Base-by-base conservation (phyloP, 1,139 yeast genomes). In the Yamadazyma buinensis region DNA sequence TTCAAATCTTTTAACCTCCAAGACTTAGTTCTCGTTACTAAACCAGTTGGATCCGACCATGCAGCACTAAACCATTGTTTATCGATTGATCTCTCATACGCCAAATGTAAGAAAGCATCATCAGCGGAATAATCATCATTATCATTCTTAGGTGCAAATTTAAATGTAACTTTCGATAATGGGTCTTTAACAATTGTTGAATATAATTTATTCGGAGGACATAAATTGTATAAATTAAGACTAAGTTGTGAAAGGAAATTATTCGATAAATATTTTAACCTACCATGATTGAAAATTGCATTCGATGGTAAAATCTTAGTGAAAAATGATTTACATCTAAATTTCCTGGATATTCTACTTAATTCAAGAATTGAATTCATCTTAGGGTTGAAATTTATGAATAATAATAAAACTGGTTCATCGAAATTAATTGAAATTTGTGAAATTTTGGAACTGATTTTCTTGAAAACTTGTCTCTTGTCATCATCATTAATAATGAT, bases 31-130 rank as follows among this genome's bases (percentile, higher is more conserved):
- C 69, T 69, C 7, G 81, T 75, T 7, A 77, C 69, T 8, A 67
- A 66, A 0, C 96, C 96, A 49, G 74, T 71, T 33, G 92, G 92
- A 51, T 90, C 96, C 0, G 95, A 72, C 95, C 97, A 87, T 0
- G 95, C 83, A 0, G 87, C 95, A 19, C 82, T 77, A 32, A 87
- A 68, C 96, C 97, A 90, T 38, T 75, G 77, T 42, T 77, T 80
- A 52, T 90, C 96, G 5, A 75, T 67, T 0, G 95, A 84, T 35
- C 95, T 57, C 24, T 88, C 87, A 49, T 88, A 92, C 0, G 95
- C 90, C 20, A 92, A 67, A 53, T 90, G 97, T 26, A 92, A 64
- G 45, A 80, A 84, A 1, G 84, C 70, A 51, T 88, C 96, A 45
- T 86, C 90, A 25, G 55, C 55, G 28, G 57, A 58, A 28, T 51